A percentile compares a stretch with the other conserved stretches of the same genome.
Evolutionary conservation across 305 asterid species (phyloP).

Genomic region (Fraxinus dipetala): DNA sequence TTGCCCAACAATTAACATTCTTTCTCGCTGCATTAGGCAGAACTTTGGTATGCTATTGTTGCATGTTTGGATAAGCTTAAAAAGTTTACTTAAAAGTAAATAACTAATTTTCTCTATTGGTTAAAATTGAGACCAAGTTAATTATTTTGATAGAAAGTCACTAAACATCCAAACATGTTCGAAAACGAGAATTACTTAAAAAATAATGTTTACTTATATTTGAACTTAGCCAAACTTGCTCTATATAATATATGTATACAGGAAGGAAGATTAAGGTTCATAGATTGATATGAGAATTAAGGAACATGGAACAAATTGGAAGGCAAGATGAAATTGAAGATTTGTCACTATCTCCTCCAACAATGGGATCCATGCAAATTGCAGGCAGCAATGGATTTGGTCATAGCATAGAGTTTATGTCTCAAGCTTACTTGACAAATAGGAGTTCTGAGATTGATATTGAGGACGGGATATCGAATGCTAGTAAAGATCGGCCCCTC

Average conservation of each 20-base stretch:
- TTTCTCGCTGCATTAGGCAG: conserved; percentile 35
- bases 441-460: conserved; percentile 62
- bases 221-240: not conserved
- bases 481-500: conserved; percentile 50
- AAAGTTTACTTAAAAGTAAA: not conserved
- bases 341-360: conserved; percentile 48
- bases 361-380: conserved; percentile 57
- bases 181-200: not conserved
- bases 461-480: conserved; percentile 37
- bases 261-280: not conserved
- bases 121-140: not conserved
- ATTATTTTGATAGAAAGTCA: not conserved
- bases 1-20: conserved; percentile 39
- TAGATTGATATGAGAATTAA: not conserved
- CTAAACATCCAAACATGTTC: not conserved
- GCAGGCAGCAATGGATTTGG: conserved; percentile 60
- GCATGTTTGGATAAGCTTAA: not conserved
- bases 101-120: not conserved
- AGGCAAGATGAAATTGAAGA: conserved; percentile 59
- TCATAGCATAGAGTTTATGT: conserved; percentile 54
- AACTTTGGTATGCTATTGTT: conserved; percentile 30
- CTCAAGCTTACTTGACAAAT: conserved; percentile 47
- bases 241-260: conserved; percentile 24
- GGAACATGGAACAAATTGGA: conserved; percentile 44
- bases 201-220: not conserved